These are phyloP conservation scores for Fusarium piperis DNA, from an alignment of 2,329 filamentous ascomycete species.

Conservation along the genomic window DNA sequence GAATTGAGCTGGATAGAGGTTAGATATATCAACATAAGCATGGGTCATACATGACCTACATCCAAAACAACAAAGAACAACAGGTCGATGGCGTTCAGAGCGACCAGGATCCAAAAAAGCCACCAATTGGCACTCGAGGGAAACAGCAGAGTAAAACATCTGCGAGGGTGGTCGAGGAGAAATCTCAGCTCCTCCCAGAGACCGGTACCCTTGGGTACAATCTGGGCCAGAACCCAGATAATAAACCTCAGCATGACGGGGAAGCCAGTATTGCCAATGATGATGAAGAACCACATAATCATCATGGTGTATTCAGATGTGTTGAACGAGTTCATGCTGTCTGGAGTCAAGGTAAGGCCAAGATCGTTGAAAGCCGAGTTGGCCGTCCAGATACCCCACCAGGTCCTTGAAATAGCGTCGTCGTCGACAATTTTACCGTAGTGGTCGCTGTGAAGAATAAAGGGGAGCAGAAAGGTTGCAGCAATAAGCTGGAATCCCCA, in stretches of 20 bases:
- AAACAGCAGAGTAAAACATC: slow-evolving; percentile 95
- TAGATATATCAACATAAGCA: slow-evolving; percentile 22
- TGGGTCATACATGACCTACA: slow-evolving; percentile 59
- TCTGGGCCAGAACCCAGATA: slow-evolving; percentile 82
- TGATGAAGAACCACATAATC: slow-evolving; percentile 84
- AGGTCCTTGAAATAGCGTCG: slow-evolving; percentile 72
- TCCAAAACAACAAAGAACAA: slow-evolving; percentile 94
- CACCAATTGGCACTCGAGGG: slow-evolving; percentile 93
- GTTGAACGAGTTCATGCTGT: slow-evolving; percentile 94
- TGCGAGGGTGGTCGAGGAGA: slow-evolving; percentile 90
- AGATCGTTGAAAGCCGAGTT: slow-evolving; percentile 93
- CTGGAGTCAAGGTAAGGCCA: slow-evolving; percentile 90
- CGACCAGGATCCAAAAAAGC: slow-evolving; percentile 86
- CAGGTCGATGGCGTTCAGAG: slow-evolving; percentile 85
- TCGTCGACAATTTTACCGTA: slow-evolving; percentile 74
- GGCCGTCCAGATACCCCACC: slow-evolving; percentile 94
- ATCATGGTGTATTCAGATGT: slow-evolving; percentile 79
- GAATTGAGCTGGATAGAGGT: slow-evolving; percentile 70
- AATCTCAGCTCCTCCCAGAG: slow-evolving; percentile 92
- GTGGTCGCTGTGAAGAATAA: slow-evolving; percentile 72
- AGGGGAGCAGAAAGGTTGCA: slow-evolving; percentile 78
- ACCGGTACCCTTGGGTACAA: slow-evolving; percentile 71
- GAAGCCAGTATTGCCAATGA: slow-evolving; percentile 95
- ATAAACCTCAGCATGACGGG: slow-evolving; percentile 93
- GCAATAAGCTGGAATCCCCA: slow-evolving; percentile 84